Evolutionary conservation across 108 stramenopile genomes (phyloP), one percentile per base, ranked within the genome.

Genomic region (Nannochloropsis granulata): DNA sequence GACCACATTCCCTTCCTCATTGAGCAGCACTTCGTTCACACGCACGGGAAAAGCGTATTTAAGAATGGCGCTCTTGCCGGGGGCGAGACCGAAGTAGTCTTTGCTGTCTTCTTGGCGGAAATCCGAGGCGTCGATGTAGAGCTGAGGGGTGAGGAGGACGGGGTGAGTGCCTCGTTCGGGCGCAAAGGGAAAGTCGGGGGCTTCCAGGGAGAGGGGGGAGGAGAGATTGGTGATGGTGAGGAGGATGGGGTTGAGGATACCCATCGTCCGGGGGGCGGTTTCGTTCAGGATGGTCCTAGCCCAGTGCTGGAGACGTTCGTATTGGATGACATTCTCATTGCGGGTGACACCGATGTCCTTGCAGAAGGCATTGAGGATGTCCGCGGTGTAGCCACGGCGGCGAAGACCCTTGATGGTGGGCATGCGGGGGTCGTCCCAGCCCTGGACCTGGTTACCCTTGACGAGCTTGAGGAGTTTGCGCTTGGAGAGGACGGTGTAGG

Each of bases 341-440:
- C 97, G 90, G 2, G 97, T 95, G 16, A 96, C 97, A 14, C 98
- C 98, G 23, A 99, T 91, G 87, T 96, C 97, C 44, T 93, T 90
- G 88, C 98, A 99, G 87, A 99, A 99, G 16, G 78, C 87, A 89
- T 97, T 98, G 86, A 99, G 90, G 84, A 95, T 94, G 43, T 95
- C 91, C 46, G 94, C 89, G 78, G 96, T 96, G 91, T 96, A 99
- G 44, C 98, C 98, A 43, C 98, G 91, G 80, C 98, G 92, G 25
- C 98, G 90, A 23, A 97, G 86, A 23, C 98, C 97, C 80, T 93
- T 93, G 81, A 91, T 90, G 23, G 99, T 98, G 34, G 98, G 97
- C 97, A 99, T 98, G 24, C 99, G 93, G 24, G 97, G 97, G 91
- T 99, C 99, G 87, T 97, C 94, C 99, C 99, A 99, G 42, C 97